Evolutionary conservation across 257 asterid genomes (phyloP).

Genomic region (Fraxinus americana): DNA sequence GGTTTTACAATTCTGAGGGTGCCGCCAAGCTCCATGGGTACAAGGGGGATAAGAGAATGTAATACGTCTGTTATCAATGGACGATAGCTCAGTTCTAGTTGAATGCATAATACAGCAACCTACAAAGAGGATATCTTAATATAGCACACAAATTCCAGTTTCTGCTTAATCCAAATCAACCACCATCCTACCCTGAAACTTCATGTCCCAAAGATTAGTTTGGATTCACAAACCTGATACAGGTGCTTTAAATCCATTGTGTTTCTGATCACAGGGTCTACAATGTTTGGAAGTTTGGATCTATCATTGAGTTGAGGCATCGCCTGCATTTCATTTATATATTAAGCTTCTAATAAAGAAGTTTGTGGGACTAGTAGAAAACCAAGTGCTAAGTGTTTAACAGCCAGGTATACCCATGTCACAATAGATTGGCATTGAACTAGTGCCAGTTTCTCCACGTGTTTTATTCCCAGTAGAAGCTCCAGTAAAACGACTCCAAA

Average conservation of each 20-base stretch:
- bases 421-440: slow-evolving; percentile 67
- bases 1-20: slow-evolving; percentile 45
- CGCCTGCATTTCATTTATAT: slow-evolving; percentile 47
- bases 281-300: slow-evolving; percentile 64
- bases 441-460: slow-evolving; percentile 59
- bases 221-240: slow-evolving; percentile 50
- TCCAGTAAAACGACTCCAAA: slow-evolving; percentile 78
- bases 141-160: background rate
- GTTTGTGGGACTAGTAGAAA: background rate
- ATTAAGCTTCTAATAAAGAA: background rate
- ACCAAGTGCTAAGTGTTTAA: background rate
- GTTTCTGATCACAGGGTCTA: slow-evolving; percentile 60
- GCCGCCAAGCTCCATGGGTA: slow-evolving; percentile 74
- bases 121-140: slow-evolving; percentile 20
- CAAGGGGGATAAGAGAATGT: slow-evolving; percentile 77
- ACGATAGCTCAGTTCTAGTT: slow-evolving; percentile 82
- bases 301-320: slow-evolving; percentile 85
- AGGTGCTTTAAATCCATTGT: slow-evolving; percentile 68
- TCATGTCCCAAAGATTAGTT: background rate
- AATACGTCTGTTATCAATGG: slow-evolving; percentile 80
- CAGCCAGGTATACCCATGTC: slow-evolving; percentile 57
- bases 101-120: slow-evolving; percentile 82
- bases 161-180: no score
- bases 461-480: slow-evolving; percentile 71
- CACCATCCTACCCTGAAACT: no score